Percentiles rank a stretch among this genome's conserved stretches.
phyloP scores from a whole-genome alignment of 768 basidiomycete species.

The Mycena metata region DNA sequence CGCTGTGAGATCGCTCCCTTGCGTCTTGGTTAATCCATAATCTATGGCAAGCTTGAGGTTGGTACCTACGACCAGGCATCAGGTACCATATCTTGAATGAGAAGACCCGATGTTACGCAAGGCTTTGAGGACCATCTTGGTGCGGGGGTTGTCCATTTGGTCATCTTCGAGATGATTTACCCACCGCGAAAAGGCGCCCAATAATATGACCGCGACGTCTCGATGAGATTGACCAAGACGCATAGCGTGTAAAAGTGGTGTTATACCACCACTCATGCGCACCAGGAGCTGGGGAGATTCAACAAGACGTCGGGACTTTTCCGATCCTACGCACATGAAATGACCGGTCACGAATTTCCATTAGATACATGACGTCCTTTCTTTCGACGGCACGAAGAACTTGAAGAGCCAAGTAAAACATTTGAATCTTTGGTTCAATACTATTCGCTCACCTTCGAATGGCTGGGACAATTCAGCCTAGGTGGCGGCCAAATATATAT shows the following conservation, averaged over 20 bases:
- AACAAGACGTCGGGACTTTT: not conserved
- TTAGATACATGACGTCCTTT: conserved; percentile 85
- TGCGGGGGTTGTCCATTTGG: conserved; percentile 78
- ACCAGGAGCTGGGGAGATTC: conserved; percentile 70
- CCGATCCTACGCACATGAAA: conserved; percentile 72
- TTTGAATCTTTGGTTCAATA: not conserved
- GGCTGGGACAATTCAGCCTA: conserved; percentile 19
- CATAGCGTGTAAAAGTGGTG: conserved; percentile 93
- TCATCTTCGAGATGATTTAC: conserved; percentile 90
- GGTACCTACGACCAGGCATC: conserved; percentile 58
- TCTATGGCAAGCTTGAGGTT: conserved; percentile 95
- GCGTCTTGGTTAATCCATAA: conserved; percentile 83
- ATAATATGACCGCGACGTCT: conserved; percentile 87
- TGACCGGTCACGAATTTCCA: conserved; percentile 85
- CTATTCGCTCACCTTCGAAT: conserved; percentile 27
- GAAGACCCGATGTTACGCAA: conserved; percentile 67
- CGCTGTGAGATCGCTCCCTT: conserved; percentile 83
- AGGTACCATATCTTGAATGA: conserved; percentile 10
- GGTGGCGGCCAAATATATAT: not conserved
- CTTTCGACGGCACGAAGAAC: conserved; percentile 88
- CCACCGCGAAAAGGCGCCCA: conserved; percentile 95
- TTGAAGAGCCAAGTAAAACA: conserved; percentile 56
- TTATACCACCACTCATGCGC: conserved; percentile 87
- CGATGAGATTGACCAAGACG: conserved; percentile 79
- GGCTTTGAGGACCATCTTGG: conserved; percentile 80